Conservation (phyloP, 345 rosid genomes). For the Eucalyptus leucophloia region DNA sequence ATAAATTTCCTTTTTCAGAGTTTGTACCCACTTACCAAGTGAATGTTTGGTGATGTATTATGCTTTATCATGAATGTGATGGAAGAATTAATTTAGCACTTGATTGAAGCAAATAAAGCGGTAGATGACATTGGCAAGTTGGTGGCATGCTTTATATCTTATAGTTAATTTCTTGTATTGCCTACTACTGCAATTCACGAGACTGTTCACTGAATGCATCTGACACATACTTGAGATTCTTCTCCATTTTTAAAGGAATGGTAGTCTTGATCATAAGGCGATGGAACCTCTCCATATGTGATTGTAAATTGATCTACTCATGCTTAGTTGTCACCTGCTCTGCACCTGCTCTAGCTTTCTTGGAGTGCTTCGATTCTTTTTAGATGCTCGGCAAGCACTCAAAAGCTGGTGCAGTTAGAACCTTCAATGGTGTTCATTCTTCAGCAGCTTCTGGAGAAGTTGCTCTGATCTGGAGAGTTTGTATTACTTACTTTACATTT, state of each 20-base stretch:
- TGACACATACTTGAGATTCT: not conserved
- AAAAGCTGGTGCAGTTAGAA: not conserved
- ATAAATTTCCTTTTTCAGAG: not conserved
- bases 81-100: not conserved
- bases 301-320: not conserved
- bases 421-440: not conserved
- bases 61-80: not conserved
- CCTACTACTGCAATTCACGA: not conserved
- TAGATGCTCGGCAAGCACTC: not conserved
- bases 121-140: not conserved
- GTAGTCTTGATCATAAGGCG: not conserved
- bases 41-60: not conserved
- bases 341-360: not conserved
- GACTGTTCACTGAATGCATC: not conserved
- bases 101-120: not conserved
- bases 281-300: not conserved
- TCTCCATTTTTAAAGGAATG: not conserved
- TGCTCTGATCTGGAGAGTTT: not conserved
- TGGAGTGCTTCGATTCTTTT: not conserved
- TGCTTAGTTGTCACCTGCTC: not conserved
- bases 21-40: not conserved
- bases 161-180: not conserved
- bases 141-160: not conserved
- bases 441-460: not conserved
- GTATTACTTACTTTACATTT: not conserved